A percentile compares a stretch with the other conserved stretches of the same genome.
These are phyloP conservation scores for Xanthoconium separans DNA, from an alignment of 1,284 basidiomycete species.

Conservation along the genomic window DNA sequence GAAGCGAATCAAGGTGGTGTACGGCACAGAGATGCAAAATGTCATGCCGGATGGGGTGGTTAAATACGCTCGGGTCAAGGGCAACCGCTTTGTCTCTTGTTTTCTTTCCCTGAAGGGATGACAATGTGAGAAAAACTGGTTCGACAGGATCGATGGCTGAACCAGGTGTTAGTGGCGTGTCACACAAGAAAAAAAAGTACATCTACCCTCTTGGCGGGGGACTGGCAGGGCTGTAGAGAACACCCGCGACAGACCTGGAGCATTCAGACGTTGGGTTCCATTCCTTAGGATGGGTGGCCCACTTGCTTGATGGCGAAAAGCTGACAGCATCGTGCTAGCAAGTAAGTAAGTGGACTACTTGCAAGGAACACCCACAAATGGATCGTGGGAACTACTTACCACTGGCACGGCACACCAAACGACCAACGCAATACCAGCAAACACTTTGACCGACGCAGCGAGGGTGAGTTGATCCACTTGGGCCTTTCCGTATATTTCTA, in stretches of 20 bases:
- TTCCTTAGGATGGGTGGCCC: neutral
- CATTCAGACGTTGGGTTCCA: neutral
- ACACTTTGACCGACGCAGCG: conserved; percentile 36
- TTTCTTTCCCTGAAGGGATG: conserved; percentile 51
- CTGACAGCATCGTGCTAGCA: conserved; percentile 19
- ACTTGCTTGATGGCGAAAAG: conserved; percentile 16
- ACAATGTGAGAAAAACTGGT: conserved; percentile 60
- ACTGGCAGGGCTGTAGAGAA: conserved; percentile 9
- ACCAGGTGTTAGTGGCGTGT: conserved; percentile 11
- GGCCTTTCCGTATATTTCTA: neutral
- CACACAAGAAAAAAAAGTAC: conserved; percentile 9
- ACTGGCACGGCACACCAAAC: no score
- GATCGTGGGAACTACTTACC: conserved; percentile 26
- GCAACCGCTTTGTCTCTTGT: conserved; percentile 58
- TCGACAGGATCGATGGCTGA: conserved; percentile 42
- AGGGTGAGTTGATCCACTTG: conserved; percentile 39
- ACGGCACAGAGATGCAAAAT: conserved; percentile 93
- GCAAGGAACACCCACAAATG: no score
- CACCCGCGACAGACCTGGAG: conserved; percentile 4
- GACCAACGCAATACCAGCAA: conserved; percentile 22
- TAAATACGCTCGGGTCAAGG: conserved; percentile 83
- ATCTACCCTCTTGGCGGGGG: conserved; percentile 12
- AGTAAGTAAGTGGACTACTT: neutral
- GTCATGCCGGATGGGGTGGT: conserved; percentile 84
- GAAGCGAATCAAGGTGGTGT: conserved; percentile 85